These are phyloP conservation scores for Daphne laureola DNA, from an alignment of 441 rosid genomes.

Conservation along the genomic window DNA sequence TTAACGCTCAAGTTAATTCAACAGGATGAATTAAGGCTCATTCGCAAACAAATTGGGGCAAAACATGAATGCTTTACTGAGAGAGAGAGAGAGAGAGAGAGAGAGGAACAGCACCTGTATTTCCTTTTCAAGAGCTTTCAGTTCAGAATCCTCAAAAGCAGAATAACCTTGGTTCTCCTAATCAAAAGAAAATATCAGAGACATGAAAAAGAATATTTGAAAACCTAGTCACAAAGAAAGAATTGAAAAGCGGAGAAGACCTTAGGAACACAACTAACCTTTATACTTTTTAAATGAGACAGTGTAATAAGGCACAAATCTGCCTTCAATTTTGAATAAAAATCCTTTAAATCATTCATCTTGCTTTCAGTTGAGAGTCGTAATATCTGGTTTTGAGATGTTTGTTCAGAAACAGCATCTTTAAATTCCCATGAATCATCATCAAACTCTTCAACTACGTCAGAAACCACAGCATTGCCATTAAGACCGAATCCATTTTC, in stretches of 20 bases:
- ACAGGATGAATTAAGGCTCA: neutral
- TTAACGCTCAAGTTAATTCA: too few species aligned
- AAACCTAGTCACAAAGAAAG: constrained; percentile 5
- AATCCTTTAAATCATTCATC: constrained; percentile 28
- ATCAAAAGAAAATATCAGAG: constrained; percentile 22
- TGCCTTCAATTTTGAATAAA: constrained; percentile 46
- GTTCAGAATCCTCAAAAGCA: constrained; percentile 27
- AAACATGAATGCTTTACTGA: too few species aligned
- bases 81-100: constrained; percentile 1
- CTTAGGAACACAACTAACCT: constrained; percentile 33
- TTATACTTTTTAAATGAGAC: constrained; percentile 37
- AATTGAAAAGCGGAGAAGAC: neutral
- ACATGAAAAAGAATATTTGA: constrained; percentile 10
- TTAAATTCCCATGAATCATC: constrained; percentile 69
- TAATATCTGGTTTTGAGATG: constrained; percentile 22
- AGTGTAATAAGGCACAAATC: constrained; percentile 29
- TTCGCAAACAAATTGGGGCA: too few species aligned
- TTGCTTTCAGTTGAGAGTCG: constrained; percentile 17
- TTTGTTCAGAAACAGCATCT: constrained; percentile 29
- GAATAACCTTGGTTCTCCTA: constrained; percentile 36
- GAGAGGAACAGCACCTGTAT: constrained; percentile 39
- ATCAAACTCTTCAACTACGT: constrained; percentile 33
- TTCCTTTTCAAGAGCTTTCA: constrained; percentile 35
- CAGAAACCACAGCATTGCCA: constrained; percentile 14
- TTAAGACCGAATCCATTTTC: constrained; percentile 22